Evolutionary conservation across 768 basidiomycete species (phyloP), one percentile per base, ranked within the genome.

Genomic region (Collybiopsis luxurians): DNA sequence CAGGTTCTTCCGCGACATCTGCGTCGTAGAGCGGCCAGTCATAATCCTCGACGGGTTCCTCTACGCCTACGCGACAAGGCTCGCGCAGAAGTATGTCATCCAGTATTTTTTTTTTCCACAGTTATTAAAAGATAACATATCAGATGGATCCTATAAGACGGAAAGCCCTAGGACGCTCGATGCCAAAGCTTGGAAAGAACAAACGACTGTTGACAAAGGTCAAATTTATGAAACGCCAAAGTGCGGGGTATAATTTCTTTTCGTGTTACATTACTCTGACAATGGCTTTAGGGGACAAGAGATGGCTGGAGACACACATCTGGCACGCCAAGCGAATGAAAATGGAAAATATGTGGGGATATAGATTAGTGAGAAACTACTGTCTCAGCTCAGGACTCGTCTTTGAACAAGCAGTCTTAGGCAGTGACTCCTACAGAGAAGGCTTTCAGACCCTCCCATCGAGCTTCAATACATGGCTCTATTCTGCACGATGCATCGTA

Each of bases 321-420:
- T 98, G 95, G 93, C 96, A 98, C 64, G 91, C 95, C 1, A 98
- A 98, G 71, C 84, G 97, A 5, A 96, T 96, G 86, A 85, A 88
- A 59, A 98, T 98, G 96, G 81, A 87, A 62, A 87, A 86, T 60
- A 79, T 91, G 70, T 98, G 95, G 95, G 93, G 92, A 0, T 93
- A 92, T 68, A 80, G 92, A 62, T 75, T 99, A 53, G 94, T 92
- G 27, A 21, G 80, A 66, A 44, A 19, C n/a, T n/a, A n/a, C n/a
- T n/a, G n/a, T 44, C 21, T 38, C 27, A 36, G 24, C 19, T 36
- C 15, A 2, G 30, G 17, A 45, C 21, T 10, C 9, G 15, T 38
- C 17, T n/a, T 38, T 56, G 36, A 45, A 6, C 1, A 51, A 28
- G 34, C 50, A 30, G 26, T 53, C 4, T 45, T 59, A 95, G 89